A percentile compares a stretch with the other conserved stretches of the same genome.
Conservation (phyloP, 2,329 filamentous ascomycete species). For the Setomelanomma holmii region DNA sequence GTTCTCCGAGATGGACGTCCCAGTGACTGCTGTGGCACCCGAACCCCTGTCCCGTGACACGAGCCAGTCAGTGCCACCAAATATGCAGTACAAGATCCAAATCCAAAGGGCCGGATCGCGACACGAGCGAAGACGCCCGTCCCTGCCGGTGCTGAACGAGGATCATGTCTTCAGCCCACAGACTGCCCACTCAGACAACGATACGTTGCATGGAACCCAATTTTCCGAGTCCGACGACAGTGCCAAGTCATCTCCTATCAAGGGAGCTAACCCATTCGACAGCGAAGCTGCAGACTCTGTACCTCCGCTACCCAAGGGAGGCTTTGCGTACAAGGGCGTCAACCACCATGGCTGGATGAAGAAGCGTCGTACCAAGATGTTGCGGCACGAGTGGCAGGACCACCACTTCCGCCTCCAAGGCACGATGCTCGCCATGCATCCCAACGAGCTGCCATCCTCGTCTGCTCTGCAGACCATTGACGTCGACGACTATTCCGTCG, state of each 20-base stretch:
- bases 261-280: constrained; percentile 30
- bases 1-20: constrained; percentile 89
- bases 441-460: constrained; percentile 58
- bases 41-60: constrained; percentile 78
- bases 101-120: constrained; percentile 55
- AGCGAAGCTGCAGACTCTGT: constrained; percentile 27
- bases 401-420: constrained; percentile 84
- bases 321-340: constrained; percentile 57
- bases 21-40: constrained; percentile 73
- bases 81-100: constrained; percentile 78
- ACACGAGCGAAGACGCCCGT: constrained; percentile 65
- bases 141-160: constrained; percentile 73
- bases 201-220: constrained; percentile 42
- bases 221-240: constrained; percentile 44
- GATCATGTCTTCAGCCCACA: constrained; percentile 58
- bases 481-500: constrained; percentile 87
- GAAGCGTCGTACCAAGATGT: constrained; percentile 87
- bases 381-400: constrained; percentile 93
- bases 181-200: constrained; percentile 42
- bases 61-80: constrained; percentile 90
- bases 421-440: constrained; percentile 71
- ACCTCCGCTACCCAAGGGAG: constrained; percentile 45
- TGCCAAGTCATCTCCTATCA: constrained; percentile 42
- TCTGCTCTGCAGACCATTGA: constrained; percentile 81
- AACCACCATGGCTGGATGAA: constrained; percentile 88